Percentiles rank a stretch among this genome's conserved stretches.
Conservation (phyloP, 2,329 filamentous ascomycete genomes). For the Curvularia hawaiiensis region DNA sequence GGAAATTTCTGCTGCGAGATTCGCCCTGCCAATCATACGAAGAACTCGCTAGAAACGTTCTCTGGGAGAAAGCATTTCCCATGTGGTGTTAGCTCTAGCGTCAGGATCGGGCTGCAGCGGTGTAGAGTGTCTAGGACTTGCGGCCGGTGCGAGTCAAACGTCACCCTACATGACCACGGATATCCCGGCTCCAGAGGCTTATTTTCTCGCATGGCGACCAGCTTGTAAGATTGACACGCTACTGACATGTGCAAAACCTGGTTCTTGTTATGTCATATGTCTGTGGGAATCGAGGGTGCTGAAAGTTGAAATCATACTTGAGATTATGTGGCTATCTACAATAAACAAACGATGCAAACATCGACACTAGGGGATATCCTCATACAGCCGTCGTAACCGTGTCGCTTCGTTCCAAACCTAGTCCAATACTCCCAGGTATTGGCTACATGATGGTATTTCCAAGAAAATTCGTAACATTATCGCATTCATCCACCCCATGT, state of each 20-base stretch:
- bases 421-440: slow-evolving; percentile 11
- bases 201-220: neutral
- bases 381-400: slow-evolving; percentile 6
- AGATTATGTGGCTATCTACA: slow-evolving; percentile 11
- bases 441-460: slow-evolving; percentile 15
- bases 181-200: neutral
- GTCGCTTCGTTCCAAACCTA: neutral
- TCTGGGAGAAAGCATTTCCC: neutral
- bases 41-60: neutral
- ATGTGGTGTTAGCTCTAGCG: neutral
- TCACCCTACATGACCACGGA: slow-evolving; percentile 3
- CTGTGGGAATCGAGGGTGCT: slow-evolving; percentile 1
- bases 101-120: neutral
- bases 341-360: slow-evolving; percentile 1
- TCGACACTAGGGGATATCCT: slow-evolving; percentile 9
- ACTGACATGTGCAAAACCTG: neutral
- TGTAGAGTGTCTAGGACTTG: neutral
- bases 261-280: neutral
- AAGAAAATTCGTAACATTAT: slow-evolving; percentile 27
- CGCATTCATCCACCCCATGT: slow-evolving; percentile 4
- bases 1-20: neutral
- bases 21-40: neutral
- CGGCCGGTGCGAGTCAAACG: slow-evolving; percentile 9
- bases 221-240: neutral
- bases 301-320: neutral